Conservation (phyloP, 1,284 basidiomycete genomes). For the Schizophyllum commune region DNA sequence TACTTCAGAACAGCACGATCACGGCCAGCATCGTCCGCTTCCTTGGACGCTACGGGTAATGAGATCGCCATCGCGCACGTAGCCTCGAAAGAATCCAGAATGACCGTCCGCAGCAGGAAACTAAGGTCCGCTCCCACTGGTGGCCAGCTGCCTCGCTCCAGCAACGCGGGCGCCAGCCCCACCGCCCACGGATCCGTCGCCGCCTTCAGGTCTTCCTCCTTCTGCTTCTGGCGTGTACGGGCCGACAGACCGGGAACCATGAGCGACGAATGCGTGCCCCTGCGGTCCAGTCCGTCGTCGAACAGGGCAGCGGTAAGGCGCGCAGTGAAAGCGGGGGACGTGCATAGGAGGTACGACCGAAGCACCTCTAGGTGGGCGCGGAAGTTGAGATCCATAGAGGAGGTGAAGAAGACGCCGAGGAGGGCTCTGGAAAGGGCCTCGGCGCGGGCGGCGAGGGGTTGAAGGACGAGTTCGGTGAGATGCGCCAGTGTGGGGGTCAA, state of each 20-base stretch:
- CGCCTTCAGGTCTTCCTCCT: constrained; percentile 12
- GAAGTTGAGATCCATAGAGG: constrained; percentile 46
- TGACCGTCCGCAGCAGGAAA: constrained; percentile 72
- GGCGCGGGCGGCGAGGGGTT: constrained; percentile 49
- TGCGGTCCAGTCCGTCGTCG: constrained; percentile 32
- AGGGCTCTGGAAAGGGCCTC: constrained; percentile 52
- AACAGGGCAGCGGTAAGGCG: constrained; percentile 61
- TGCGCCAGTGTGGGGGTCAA: constrained; percentile 56
- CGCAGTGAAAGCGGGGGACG: constrained; percentile 56
- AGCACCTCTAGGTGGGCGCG: constrained; percentile 58
- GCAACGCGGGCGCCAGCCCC: constrained; percentile 64
- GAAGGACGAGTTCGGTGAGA: constrained; percentile 51
- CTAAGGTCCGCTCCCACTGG: constrained; percentile 79
- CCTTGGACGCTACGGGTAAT: background rate
- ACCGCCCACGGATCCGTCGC: constrained; percentile 50
- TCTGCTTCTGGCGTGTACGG: constrained; percentile 14
- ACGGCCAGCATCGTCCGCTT: constrained; percentile 16
- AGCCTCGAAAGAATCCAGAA: constrained; percentile 61
- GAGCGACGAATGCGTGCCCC: no score
- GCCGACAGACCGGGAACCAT: no score
- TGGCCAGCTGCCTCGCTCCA: constrained; percentile 72
- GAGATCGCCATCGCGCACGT: background rate
- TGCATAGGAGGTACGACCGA: constrained; percentile 62
- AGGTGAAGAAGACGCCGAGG: constrained; percentile 49
- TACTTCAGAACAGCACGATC: constrained; percentile 32